phyloP scores from a whole-genome alignment of 345 rosid species.

The Eucalyptus marginata region DNA sequence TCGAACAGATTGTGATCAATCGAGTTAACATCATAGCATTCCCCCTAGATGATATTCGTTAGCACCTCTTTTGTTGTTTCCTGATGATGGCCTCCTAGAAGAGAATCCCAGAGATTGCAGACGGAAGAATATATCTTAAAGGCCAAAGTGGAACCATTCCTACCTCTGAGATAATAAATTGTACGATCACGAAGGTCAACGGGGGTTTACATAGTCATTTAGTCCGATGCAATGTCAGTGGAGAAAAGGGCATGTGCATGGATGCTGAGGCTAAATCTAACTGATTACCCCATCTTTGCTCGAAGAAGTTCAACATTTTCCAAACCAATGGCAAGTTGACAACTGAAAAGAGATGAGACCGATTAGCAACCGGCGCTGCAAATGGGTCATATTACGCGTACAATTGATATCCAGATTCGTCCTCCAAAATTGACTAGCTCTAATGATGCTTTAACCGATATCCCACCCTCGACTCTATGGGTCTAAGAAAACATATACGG shows the following conservation, averaged over 20 bases:
- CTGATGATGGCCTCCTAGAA: background rate
- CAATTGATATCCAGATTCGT: background rate
- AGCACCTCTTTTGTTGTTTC: background rate
- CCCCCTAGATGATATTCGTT: background rate
- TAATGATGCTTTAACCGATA: background rate
- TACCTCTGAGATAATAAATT: background rate
- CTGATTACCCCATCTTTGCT: background rate
- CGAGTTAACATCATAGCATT: background rate
- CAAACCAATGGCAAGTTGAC: background rate
- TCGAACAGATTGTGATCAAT: background rate
- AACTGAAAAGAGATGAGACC: background rate
- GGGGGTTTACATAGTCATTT: background rate
- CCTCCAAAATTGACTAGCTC: background rate
- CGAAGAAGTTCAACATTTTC: background rate
- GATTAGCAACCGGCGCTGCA: background rate
- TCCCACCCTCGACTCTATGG: background rate
- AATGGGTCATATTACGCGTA: background rate
- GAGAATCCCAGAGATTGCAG: background rate
- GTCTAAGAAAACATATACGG: background rate
- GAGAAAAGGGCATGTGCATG: background rate
- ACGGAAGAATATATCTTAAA: background rate
- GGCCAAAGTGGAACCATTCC: background rate
- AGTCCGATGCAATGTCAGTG: background rate
- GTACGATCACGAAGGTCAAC: background rate
- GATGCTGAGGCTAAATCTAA: background rate